Percentiles rank a stretch among this genome's conserved stretches.
Conservation (phyloP, 2,329 filamentous ascomycete species). For the Juglanconis juglandina region DNA sequence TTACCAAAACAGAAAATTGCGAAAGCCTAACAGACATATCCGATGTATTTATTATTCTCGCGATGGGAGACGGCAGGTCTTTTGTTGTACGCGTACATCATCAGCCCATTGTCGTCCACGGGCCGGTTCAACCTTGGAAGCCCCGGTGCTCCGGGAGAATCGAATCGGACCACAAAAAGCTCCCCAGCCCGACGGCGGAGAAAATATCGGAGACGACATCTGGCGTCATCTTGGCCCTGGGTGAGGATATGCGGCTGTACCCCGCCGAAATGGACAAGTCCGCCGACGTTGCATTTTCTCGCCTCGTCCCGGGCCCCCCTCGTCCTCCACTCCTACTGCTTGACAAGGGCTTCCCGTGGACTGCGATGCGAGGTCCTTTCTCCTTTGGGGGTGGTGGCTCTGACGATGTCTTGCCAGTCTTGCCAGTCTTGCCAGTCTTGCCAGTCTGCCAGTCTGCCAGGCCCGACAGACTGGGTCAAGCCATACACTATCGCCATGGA, state of each 20-base stretch:
- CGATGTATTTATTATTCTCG: background rate
- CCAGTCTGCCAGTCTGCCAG: no score
- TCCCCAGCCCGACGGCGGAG: slow-evolving; percentile 17
- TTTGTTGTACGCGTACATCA: background rate
- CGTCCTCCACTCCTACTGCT: background rate
- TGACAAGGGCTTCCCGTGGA: no score
- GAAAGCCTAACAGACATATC: background rate
- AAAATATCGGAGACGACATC: slow-evolving; percentile 23
- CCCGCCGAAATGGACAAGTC: slow-evolving; percentile 17
- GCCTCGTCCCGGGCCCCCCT: background rate
- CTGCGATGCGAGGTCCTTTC: background rate
- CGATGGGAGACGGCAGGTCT: background rate
- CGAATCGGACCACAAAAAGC: background rate
- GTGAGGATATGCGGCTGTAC: slow-evolving; percentile 18
- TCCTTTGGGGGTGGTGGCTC: no score
- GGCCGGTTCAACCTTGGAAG: background rate
- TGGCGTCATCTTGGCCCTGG: slow-evolving; percentile 17
- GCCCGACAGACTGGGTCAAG: background rate
- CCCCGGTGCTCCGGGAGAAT: background rate
- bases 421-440: no score
- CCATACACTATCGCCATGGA: background rate
- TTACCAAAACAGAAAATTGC: no score
- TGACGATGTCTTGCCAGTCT: background rate
- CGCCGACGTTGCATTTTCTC: slow-evolving; percentile 23
- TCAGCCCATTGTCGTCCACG: background rate